Base-by-base conservation (phyloP, 2,329 filamentous ascomycete genomes). In the Dactylonectria estremocensis region DNA sequence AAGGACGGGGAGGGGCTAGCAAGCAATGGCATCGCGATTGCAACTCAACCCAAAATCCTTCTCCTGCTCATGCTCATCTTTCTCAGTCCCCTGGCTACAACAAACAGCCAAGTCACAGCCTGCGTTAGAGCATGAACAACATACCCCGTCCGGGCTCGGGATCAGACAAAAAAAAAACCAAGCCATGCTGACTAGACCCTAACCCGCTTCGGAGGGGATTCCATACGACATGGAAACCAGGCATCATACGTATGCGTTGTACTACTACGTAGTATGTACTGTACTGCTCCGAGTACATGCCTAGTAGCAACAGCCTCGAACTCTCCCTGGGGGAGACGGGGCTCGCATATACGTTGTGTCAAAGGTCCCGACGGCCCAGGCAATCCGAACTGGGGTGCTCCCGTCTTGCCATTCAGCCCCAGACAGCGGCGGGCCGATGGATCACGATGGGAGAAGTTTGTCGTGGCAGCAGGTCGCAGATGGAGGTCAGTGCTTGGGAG, bases 361-460 rank as follows among this genome's bases (percentile, higher is more conserved):
- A 4, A 43, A 40, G 20, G 53, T 43, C 53, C 62, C 55, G 62
- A 56, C 18, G 16, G 50, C 56, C 50, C 22, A 45, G 22, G 14
- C 31, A 35, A 48, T n/a, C 56, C 59, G 56, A 53, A 58, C 46
- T 53, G 43, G 55, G 69, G 58, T 62, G 49, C 63, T 68, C 60
- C 62, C 70, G 68, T 67, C 56, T 56, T 28, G 7, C 7, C 24
- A 4, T 49, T 66, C 43, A 61, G 66, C 43, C 62, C 63, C 61
- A 52, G 61, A 63, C 33, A 31, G 35, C 52, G 54, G 63, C 58
- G 64, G 65, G 35, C 65, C 61, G 67, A 68, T 58, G 70, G 69
- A 72, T 75, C 67, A 64, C 61, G 66, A 69, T 68, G 68, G 57
- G 61, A 10, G 10, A 60, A 55, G 50, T 37, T 50, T 45, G 31